Conservation (phyloP, 768 basidiomycete genomes). For the Tricholoma saponaceum region DNA sequence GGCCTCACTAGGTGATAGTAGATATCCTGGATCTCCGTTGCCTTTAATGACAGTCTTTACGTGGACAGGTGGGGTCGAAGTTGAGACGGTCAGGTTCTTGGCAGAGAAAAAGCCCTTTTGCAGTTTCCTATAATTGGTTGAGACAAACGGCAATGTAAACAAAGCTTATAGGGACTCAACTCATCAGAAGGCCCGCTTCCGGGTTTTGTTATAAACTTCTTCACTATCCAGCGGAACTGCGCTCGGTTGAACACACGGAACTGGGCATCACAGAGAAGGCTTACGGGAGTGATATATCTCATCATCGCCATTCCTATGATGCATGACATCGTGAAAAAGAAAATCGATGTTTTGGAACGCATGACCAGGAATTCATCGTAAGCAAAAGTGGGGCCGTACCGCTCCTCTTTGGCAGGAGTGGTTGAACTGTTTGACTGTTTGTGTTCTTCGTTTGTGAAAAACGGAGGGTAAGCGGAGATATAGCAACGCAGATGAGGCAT, state of each 20-base stretch:
- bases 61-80: constrained; percentile 39
- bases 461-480: neutral
- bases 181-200: constrained; percentile 63
- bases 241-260: neutral
- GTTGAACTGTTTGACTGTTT: neutral
- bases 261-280: constrained; percentile 7
- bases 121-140: constrained; percentile 37
- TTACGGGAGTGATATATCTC: constrained; percentile 34
- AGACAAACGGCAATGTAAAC: neutral
- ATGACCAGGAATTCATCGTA: constrained; percentile 69
- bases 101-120: constrained; percentile 56
- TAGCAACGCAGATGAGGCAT: neutral
- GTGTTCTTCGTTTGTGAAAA: neutral
- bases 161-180: constrained; percentile 35
- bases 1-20: constrained; percentile 48
- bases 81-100: constrained; percentile 69
- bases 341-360: constrained; percentile 34
- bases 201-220: constrained; percentile 44
- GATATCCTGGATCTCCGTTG: constrained; percentile 77
- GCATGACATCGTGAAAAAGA: constrained; percentile 33
- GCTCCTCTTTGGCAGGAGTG: constrained; percentile 19
- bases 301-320: constrained; percentile 30
- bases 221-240: constrained; percentile 57
- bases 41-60: constrained; percentile 62
- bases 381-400: constrained; percentile 69